Conservation (phyloP, 495 filamentous ascomycete species). For the Penicillium soppii region DNA sequence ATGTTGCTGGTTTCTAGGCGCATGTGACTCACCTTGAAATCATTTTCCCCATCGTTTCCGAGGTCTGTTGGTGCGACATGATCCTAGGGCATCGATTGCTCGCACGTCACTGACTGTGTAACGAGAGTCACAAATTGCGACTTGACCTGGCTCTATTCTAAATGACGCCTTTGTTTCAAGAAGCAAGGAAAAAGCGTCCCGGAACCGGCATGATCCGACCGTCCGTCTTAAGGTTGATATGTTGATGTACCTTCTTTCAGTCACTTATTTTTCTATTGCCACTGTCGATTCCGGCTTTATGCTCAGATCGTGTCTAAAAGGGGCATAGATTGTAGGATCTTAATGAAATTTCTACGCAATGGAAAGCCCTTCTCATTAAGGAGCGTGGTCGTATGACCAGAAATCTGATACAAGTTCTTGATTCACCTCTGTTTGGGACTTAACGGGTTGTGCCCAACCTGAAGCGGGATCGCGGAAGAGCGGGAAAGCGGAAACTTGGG, state of each 20-base stretch:
- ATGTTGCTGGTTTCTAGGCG: not conserved
- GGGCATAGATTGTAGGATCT: not conserved
- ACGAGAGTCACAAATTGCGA: constrained; percentile 3
- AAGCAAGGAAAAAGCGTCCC: not conserved
- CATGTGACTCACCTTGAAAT: constrained; percentile 7
- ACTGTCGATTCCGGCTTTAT: not conserved
- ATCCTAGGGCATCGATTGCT: not conserved
- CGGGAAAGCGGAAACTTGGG: not conserved
- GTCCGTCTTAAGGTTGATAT: not conserved
- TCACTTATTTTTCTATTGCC: not conserved
- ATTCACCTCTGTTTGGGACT: too few relatives aligned
- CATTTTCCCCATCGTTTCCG: not conserved
- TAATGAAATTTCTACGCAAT: not conserved
- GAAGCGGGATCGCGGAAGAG: not conserved
- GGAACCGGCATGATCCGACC: not conserved
- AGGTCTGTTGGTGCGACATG: constrained; percentile 2
- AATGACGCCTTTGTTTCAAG: constrained; percentile 6
- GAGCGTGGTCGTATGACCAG: not conserved
- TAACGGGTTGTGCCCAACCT: not conserved
- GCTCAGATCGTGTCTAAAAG: not conserved
- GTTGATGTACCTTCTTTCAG: not conserved
- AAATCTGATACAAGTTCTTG: not conserved
- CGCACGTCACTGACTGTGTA: constrained; percentile 6
- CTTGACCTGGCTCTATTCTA: not conserved
- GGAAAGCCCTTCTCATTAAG: not conserved